phyloP scores from a whole-genome alignment of 1,139 yeast genomes.

The Scheffersomyces titani region DNA sequence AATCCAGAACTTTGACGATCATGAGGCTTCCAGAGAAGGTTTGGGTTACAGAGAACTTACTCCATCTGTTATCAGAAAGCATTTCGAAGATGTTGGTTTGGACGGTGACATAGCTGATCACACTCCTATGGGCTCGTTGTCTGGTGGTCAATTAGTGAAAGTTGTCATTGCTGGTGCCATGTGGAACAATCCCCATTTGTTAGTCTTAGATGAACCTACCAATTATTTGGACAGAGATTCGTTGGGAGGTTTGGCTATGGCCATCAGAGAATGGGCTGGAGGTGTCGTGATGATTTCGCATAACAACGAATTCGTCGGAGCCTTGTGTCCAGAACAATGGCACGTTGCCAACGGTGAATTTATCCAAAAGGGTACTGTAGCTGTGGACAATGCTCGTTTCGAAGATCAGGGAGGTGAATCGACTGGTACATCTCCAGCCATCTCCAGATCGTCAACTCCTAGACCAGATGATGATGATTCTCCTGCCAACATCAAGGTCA shows the following conservation, averaged over 20 bases:
- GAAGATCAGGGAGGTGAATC: constrained; percentile 64
- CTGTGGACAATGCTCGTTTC: constrained; percentile 74
- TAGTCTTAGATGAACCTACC: constrained; percentile 97
- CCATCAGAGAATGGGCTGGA: constrained; percentile 97
- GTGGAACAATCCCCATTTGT: constrained; percentile 99
- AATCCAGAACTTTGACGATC: constrained; percentile 94
- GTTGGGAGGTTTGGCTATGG: constrained; percentile 94
- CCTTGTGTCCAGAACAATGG: constrained; percentile 98
- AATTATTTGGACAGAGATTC: constrained; percentile 98
- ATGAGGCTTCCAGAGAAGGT: constrained; percentile 98
- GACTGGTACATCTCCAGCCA: constrained; percentile 42
- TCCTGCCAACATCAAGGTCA: constrained; percentile 93
- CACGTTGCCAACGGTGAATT: constrained; percentile 90
- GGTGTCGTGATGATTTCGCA: constrained; percentile 99
- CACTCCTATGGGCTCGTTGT: constrained; percentile 92
- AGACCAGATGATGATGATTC: constrained; percentile 77
- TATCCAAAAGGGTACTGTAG: constrained; percentile 78
- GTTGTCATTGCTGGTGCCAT: constrained; percentile 99
- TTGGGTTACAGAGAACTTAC: constrained; percentile 91
- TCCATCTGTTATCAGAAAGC: constrained; percentile 92
- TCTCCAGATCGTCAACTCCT: constrained; percentile 40
- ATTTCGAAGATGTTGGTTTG: constrained; percentile 94
- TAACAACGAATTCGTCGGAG: constrained; percentile 95
- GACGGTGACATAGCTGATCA: constrained; percentile 99
- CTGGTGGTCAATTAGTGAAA: constrained; percentile 98